A percentile compares a stretch with the other conserved stretches of the same genome.
phyloP scores from a whole-genome alignment of 139 green algal species.

The Chlorella sp. region DNA sequence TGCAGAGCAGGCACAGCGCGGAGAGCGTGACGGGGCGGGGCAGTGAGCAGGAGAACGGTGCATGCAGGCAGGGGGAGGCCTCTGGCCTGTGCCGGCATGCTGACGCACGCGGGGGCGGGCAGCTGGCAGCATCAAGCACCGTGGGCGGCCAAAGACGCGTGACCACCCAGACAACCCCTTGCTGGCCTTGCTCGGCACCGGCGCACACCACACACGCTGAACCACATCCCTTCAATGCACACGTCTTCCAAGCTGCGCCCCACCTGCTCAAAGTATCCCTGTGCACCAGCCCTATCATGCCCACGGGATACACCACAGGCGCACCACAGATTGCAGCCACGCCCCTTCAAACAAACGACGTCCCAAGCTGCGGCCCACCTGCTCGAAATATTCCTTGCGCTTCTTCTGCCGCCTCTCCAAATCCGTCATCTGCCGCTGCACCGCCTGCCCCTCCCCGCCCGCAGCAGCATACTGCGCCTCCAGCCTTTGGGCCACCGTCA shows the following conservation, averaged over 20 bases:
- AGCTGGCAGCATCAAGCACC: background rate
- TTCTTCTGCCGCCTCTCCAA: conserved; percentile 22
- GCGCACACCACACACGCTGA: background rate
- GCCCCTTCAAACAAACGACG: no score
- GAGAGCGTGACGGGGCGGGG: background rate
- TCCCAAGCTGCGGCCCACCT: background rate
- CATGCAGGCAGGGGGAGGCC: no score
- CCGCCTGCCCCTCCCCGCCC: background rate
- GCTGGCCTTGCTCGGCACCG: background rate
- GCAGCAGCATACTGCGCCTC: background rate
- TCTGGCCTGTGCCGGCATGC: background rate
- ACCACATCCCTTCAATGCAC: background rate
- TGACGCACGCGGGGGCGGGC: background rate
- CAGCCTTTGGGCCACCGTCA: conserved; percentile 28
- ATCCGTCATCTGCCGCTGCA: background rate
- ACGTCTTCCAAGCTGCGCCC: background rate
- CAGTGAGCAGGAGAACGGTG: background rate
- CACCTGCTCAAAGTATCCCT: conserved; percentile 34
- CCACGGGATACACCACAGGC: background rate
- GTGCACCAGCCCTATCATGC: background rate
- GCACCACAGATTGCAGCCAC: background rate
- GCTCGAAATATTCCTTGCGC: conserved; percentile 44
- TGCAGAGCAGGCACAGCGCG: background rate
- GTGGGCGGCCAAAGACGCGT: background rate
- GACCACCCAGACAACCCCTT: no score